Percentiles rank a stretch among this genome's conserved stretches.
These are phyloP conservation scores for Bimuria novae-zelandiae DNA, from an alignment of 2,329 filamentous ascomycete species.

Conservation along the genomic window DNA sequence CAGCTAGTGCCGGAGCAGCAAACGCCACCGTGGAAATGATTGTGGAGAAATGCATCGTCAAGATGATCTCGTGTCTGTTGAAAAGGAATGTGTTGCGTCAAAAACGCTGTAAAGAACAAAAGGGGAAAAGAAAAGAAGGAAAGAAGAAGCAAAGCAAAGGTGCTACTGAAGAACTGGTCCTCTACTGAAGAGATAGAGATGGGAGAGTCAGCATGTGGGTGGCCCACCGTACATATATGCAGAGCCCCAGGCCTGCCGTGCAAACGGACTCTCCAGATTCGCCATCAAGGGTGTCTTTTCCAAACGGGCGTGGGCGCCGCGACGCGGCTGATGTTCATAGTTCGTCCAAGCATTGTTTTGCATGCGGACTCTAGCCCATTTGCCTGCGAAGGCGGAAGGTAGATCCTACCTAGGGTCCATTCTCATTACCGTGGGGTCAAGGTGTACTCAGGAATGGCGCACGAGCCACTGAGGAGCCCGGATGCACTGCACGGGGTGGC, in stretches of 20 bases:
- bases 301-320: slow-evolving; percentile 16
- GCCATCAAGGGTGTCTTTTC: slow-evolving; percentile 2
- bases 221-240: slow-evolving; percentile 31
- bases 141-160: slow-evolving; percentile 24
- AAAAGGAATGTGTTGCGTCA: slow-evolving; percentile 40
- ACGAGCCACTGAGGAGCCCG: slow-evolving; percentile 16
- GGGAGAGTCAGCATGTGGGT: neutral
- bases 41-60: slow-evolving; percentile 43
- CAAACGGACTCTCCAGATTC: slow-evolving; percentile 5
- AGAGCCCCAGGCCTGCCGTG: slow-evolving; percentile 5
- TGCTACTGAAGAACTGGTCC: slow-evolving; percentile 6
- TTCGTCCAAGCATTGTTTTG: slow-evolving; percentile 2
- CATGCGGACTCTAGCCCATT: slow-evolving; percentile 14
- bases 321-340: slow-evolving; percentile 13
- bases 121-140: slow-evolving; percentile 20
- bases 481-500: neutral
- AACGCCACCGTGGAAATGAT: slow-evolving; percentile 42
- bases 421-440: slow-evolving; percentile 22
- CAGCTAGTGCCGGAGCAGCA: slow-evolving; percentile 43
- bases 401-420: slow-evolving; percentile 15
- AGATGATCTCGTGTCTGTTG: slow-evolving; percentile 28
- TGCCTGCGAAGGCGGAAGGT: slow-evolving; percentile 17
- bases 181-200: slow-evolving; percentile 11
- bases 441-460: slow-evolving; percentile 7
- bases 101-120: slow-evolving; percentile 29